These are phyloP conservation scores for Alternaria triticina DNA, from an alignment of 2,329 filamentous ascomycete genomes.

Conservation along the genomic window DNA sequence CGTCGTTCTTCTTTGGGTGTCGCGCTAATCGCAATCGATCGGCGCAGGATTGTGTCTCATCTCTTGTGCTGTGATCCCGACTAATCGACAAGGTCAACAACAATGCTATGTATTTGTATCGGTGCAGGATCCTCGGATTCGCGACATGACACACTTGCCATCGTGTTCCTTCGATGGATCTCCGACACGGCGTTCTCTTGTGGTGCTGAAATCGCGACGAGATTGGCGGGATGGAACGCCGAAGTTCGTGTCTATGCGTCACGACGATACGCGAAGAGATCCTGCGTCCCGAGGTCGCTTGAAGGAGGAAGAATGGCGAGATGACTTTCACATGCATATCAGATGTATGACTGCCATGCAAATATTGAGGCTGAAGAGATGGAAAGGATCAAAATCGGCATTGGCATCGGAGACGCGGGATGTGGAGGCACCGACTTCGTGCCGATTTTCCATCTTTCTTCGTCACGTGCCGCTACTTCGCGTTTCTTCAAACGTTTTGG, in stretches of 20 bases:
- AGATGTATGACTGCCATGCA: background rate
- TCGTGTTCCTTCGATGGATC: constrained; percentile 1
- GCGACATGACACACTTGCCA: background rate
- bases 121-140: background rate
- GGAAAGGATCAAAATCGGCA: background rate
- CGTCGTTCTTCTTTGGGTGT: background rate
- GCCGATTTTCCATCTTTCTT: background rate
- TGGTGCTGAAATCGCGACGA: background rate
- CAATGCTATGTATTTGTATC: background rate
- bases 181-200: background rate
- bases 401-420: background rate
- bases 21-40: background rate
- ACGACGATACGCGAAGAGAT: background rate
- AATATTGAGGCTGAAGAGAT: background rate
- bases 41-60: constrained; percentile 6
- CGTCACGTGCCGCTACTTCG: background rate
- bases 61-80: background rate
- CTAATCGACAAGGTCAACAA: background rate
- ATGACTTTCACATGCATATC: background rate
- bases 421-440: background rate
- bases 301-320: background rate
- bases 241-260: background rate
- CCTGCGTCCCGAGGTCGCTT: background rate
- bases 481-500: background rate
- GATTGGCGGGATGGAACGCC: background rate